Evolutionary conservation across 2,329 filamentous ascomycete genomes (phyloP), one percentile per base, ranked within the genome.

Genomic region (Colletotrichum euphorbiae): DNA sequence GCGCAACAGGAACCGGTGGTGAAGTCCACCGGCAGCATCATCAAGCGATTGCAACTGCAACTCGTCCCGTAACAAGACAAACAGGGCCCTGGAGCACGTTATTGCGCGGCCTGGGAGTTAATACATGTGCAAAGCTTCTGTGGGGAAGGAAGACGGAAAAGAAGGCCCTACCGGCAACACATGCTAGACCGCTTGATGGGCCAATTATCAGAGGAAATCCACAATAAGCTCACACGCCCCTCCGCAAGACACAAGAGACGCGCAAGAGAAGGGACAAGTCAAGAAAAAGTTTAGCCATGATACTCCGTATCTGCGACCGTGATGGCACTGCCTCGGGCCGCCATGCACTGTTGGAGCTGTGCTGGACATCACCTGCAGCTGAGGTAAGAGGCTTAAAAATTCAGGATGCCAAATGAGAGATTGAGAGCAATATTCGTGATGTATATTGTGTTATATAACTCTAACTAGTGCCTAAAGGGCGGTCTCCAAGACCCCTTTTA

Each of bases 41-140:
- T 19, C 62, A 62, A 54, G 43, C 67, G 31, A 54, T 50, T 58
- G 52, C 61, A 52, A 59, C 52, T 62, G 56, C 48, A 56, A 62
- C n/a, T 46, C 42, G 42, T 56, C 48, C 50, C 57, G 63, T 50
- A 28, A 56, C 42, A 13, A 48, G n/a, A 2, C 6, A 28, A 28
- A 28, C 6, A 28, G 7, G 21, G 15, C 28, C n/a, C 28, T 28
- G 28, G 19, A 36, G 40, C 15, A 54, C 8, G 43, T 45, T n/a
- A 24, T 46, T 38, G 17, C 50, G 63, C 43, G 48, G 51, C 51
- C 58, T 31, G 36, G 8, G 8, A 38, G 6, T n/a, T 19, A 45
- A 52, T 54, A 36, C n/a, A n/a, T n/a, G n/a, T 15, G 12, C 31
- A 24, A 13, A 12, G 13, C 15, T 17, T 24, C 42, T 28, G 64